Evolutionary conservation across 2,329 filamentous ascomycete genomes (phyloP).

Genomic region (Cercospora beticola): DNA sequence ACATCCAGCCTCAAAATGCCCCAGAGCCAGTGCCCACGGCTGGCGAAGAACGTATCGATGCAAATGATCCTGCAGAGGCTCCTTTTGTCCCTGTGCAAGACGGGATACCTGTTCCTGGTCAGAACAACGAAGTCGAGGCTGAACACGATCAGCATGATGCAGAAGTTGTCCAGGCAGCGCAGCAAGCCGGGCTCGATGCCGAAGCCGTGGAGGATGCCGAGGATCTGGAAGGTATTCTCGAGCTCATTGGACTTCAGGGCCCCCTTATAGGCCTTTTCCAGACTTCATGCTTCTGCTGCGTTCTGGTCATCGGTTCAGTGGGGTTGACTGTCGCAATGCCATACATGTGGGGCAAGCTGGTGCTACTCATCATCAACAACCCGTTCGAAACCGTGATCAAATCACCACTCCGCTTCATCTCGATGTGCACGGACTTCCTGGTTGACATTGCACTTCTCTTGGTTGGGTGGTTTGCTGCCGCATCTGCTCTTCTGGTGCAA

Average conservation of each 20-base stretch:
- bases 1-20: conserved; percentile 36
- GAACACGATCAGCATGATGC: conserved; percentile 40
- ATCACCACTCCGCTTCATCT: conserved; percentile 70
- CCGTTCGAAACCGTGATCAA: conserved; percentile 66
- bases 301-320: conserved; percentile 84
- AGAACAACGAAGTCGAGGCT: conserved; percentile 10
- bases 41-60: conserved; percentile 61
- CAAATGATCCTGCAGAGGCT: conserved; percentile 57
- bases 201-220: conserved; percentile 78
- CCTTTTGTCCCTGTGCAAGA: conserved; percentile 54
- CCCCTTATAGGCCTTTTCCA: conserved; percentile 87
- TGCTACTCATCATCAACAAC: conserved; percentile 75
- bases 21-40: conserved; percentile 42
- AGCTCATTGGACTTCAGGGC: conserved; percentile 93
- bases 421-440: conserved; percentile 72
- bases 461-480: conserved; percentile 38
- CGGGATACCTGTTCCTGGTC: conserved; percentile 38
- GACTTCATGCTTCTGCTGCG: conserved; percentile 90
- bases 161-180: conserved; percentile 64
- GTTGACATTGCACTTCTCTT: conserved; percentile 72
- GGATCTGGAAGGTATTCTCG: conserved; percentile 93
- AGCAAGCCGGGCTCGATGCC: conserved; percentile 68
- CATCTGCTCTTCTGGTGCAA: conserved; percentile 15
- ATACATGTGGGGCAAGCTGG: conserved; percentile 85
- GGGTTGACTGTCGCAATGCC: conserved; percentile 84